Evolutionary conservation across 163 green algal genomes (phyloP), one percentile per base, ranked within the genome.

Genomic region (Scenedesmus sp.): DNA sequence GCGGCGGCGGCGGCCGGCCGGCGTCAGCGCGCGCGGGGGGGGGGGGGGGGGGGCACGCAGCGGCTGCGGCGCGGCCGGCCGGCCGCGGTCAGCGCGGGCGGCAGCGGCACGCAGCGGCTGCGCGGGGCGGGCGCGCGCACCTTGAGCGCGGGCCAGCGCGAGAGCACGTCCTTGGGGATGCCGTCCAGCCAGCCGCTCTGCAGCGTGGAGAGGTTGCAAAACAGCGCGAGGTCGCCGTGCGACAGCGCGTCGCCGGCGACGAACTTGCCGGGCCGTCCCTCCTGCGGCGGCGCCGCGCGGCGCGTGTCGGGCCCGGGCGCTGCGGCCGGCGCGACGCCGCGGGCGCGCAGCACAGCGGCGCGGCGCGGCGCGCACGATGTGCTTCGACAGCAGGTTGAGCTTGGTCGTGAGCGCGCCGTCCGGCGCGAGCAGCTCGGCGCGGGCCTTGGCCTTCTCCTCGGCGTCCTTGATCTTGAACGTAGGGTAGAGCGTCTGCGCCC

Each of bases 341-440:
- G 58, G 7, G 24, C 39, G 39, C 39, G 39, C 39, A 10, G 39
- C 39, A 47, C 39, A 47, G 6, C 24, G 3, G 20, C 34, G 36
- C 20, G 29, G 18, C n/a, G n/a, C n/a, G n/a, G 9, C 11, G 11
- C 77, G 73, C 51, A 87, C 82, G 22, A 87, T 15, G 13, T 81
- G 31, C 45, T 79, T 73, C 13, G 15, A 48, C 18, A 84, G 57
- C 53, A 81, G 73, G 14, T 54, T 72, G 33, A 85, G 64, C 82
- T 83, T 87, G 60, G 74, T 72, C 60, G 63, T 81, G 14, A 87
- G 44, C 14, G 82, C 50, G 1, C 82, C 82, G n/a, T n/a, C n/a
- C n/a, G n/a, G n/a, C n/a, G 56, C 57, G 17, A 82, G n/a, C 22
- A 82, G 53, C 56, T 75, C 82, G 53, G 76, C 48, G 4, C 82